These are phyloP conservation scores for Ophiostoma perfectum DNA, from an alignment of 2,329 filamentous ascomycete species.

Conservation along the genomic window DNA sequence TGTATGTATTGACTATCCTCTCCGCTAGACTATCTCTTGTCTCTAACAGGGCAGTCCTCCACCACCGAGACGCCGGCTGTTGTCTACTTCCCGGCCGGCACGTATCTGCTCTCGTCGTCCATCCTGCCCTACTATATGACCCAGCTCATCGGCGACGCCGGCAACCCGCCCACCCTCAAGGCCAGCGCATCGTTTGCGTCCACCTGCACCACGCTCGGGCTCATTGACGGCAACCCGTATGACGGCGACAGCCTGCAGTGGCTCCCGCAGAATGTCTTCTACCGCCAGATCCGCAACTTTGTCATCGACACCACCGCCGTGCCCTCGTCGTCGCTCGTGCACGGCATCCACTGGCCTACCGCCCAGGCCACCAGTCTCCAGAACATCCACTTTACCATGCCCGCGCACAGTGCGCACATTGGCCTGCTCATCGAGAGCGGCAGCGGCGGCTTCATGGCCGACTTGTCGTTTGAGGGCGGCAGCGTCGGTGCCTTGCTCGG, in stretches of 20 bases:
- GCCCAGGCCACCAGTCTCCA: constrained; percentile 58
- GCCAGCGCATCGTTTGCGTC: constrained; percentile 13
- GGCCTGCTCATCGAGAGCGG: constrained; percentile 41
- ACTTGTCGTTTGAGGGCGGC: constrained; percentile 59
- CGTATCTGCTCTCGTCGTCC: constrained; percentile 23
- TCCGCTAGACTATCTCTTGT: background rate
- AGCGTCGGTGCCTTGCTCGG: constrained; percentile 57
- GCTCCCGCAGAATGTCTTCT: constrained; percentile 43
- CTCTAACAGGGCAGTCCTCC: constrained; percentile 12
- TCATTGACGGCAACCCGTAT: constrained; percentile 34
- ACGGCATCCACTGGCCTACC: constrained; percentile 64
- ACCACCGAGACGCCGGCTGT: constrained; percentile 23
- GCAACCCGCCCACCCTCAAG: constrained; percentile 23
- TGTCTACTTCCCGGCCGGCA: constrained; percentile 28
- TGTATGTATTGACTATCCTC: constrained; percentile 12
- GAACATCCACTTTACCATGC: constrained; percentile 50
- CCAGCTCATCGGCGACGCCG: constrained; percentile 25
- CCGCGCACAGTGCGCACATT: constrained; percentile 47
- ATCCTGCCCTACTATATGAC: constrained; percentile 26
- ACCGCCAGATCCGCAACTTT: constrained; percentile 53
- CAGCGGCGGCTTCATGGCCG: constrained; percentile 37
- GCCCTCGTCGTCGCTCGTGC: constrained; percentile 41
- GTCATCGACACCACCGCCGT: constrained; percentile 51
- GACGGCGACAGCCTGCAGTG: constrained; percentile 37
- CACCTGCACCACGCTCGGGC: constrained; percentile 8